phyloP scores from a whole-genome alignment of 2,329 filamentous ascomycete species.

The Cordyceps farinosa region DNA sequence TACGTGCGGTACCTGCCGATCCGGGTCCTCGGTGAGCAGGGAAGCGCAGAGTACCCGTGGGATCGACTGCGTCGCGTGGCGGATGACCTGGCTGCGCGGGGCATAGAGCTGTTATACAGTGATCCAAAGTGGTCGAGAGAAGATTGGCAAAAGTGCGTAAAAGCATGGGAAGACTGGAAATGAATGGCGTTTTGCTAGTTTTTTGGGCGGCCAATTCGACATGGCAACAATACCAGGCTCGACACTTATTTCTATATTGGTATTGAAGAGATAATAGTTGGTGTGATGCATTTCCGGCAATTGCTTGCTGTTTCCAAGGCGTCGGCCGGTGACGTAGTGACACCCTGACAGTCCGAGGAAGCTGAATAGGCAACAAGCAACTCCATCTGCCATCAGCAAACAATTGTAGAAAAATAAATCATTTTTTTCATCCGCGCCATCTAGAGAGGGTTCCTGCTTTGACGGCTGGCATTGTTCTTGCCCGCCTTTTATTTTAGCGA shows the following conservation, averaged over 20 bases:
- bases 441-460: neutral
- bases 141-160: neutral
- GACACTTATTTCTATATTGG: neutral
- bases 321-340: too few relatives aligned
- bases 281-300: too few relatives aligned
- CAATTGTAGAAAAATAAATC: too few relatives aligned
- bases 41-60: slow-evolving; percentile 3
- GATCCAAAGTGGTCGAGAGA: slow-evolving; percentile 6
- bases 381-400: too few relatives aligned
- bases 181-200: neutral
- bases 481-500: neutral
- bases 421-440: too few relatives aligned
- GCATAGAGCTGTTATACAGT: neutral
- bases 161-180: neutral
- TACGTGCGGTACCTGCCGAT: slow-evolving; percentile 1
- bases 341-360: too few relatives aligned
- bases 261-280: neutral
- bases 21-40: slow-evolving; percentile 2
- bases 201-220: too few relatives aligned
- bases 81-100: neutral
- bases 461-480: neutral
- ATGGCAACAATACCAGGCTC: neutral
- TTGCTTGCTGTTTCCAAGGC: too few relatives aligned
- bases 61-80: slow-evolving; percentile 1
- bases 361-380: too few relatives aligned